Evolutionary conservation across 306 rosid genomes (phyloP).

Genomic region (Oxytropis ochrocephala): DNA sequence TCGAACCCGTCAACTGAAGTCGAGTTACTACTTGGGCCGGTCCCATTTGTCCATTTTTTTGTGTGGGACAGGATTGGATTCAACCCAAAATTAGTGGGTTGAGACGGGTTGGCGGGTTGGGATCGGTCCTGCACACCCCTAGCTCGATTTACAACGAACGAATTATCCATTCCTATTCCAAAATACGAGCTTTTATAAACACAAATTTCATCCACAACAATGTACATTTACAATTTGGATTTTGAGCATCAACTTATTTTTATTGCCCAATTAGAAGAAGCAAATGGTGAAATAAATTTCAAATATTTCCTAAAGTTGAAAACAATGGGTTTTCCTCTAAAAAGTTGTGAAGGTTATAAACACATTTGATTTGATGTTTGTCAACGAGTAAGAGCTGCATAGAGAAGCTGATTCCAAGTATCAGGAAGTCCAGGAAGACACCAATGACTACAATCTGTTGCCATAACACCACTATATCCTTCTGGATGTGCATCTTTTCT

Average conservation of each 20-base stretch:
- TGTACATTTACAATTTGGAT: conserved; percentile 32
- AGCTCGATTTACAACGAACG: too few species aligned
- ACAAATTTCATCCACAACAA: conserved; percentile 31
- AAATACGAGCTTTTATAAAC: too few species aligned
- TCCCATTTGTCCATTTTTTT: too few species aligned
- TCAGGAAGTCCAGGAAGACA: conserved; percentile 95
- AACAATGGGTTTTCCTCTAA: conserved; percentile 32
- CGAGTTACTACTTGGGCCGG: too few species aligned
- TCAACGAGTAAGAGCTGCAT: conserved; percentile 56
- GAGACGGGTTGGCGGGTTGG: too few species aligned
- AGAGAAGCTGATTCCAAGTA: conserved; percentile 83
- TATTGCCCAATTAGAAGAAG: conserved; percentile 36
- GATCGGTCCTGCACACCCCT: too few species aligned
- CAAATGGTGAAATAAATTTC: conserved; percentile 13
- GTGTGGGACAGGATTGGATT: too few species aligned
- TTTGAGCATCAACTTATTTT: conserved; percentile 29
- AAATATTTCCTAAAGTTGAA: conserved; percentile 27
- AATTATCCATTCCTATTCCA: too few species aligned
- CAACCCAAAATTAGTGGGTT: too few species aligned
- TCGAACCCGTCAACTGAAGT: too few species aligned
- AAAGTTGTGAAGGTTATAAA: conserved; percentile 2
- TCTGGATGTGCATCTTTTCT: conserved; percentile 91
- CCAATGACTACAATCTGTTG: conserved; percentile 91
- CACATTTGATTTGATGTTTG: background rate
- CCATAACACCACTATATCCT: conserved; percentile 45